Percentiles rank a stretch among this genome's conserved stretches.
Conservation (phyloP, 78 protist genomes). For the Dictyostelium firmibasis region DNA sequence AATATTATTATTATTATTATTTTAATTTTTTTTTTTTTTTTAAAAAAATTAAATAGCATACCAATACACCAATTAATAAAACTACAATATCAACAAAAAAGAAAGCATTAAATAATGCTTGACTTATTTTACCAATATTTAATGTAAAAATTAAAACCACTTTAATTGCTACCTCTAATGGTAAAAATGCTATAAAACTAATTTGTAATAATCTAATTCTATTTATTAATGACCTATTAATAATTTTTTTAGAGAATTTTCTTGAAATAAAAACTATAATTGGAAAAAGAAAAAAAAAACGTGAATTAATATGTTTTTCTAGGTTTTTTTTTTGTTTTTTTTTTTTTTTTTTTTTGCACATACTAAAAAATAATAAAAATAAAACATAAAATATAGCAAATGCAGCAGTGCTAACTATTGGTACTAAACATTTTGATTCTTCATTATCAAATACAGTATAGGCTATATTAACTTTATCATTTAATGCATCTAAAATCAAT, state of each 20-base stretch:
- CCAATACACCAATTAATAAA: constrained; percentile 29
- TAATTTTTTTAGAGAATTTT: constrained; percentile 32
- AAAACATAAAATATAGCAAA: constrained; percentile 64
- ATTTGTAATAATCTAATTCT: constrained; percentile 36
- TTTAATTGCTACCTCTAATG: constrained; percentile 57
- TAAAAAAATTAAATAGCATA: neutral
- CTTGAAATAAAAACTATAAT: constrained; percentile 53
- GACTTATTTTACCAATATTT: constrained; percentile 18
- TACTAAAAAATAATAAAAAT: constrained; percentile 63
- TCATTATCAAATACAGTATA: constrained; percentile 31
- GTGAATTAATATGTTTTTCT: no score
- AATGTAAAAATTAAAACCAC: constrained; percentile 39
- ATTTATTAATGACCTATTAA: constrained; percentile 13
- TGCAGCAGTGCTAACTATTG: constrained; percentile 53
- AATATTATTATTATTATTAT: neutral
- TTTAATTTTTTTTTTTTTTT: neutral
- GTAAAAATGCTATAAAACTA: constrained; percentile 19
- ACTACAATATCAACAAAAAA: constrained; percentile 65
- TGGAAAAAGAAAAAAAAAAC: no score
- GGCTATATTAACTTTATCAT: neutral
- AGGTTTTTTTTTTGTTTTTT: neutral
- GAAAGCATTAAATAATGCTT: constrained; percentile 65
- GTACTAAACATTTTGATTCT: constrained; percentile 36
- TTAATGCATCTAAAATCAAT: constrained; percentile 29
- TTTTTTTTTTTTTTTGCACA: neutral